A percentile compares a stretch with the other conserved stretches of the same genome.
Conservation (phyloP, 495 filamentous ascomycete genomes). For the Sabuloglossum arenarium region DNA sequence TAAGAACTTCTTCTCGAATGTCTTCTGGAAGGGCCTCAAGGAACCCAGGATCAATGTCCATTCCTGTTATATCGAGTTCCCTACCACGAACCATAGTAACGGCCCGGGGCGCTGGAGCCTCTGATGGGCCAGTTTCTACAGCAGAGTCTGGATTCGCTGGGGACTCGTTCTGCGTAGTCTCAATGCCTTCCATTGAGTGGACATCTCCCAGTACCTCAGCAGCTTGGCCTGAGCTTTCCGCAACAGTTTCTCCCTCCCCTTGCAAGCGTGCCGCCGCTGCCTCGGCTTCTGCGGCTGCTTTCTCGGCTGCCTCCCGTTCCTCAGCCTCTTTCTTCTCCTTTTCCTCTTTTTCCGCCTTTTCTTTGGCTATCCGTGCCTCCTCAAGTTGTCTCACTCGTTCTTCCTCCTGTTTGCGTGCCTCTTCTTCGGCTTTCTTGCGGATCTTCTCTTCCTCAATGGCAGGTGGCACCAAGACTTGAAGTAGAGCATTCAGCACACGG, state of each 20-base stretch:
- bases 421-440: conserved; percentile 25
- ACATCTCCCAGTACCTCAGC: conserved; percentile 26
- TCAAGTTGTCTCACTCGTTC: conserved; percentile 23
- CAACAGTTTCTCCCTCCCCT: conserved; percentile 10
- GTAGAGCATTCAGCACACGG: conserved; percentile 48
- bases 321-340: conserved; percentile 50
- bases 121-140: conserved; percentile 24
- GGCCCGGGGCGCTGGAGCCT: conserved; percentile 34
- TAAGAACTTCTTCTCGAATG: conserved; percentile 84
- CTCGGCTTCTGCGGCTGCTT: conserved; percentile 37
- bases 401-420: conserved; percentile 19
- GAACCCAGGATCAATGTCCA: conserved; percentile 88
- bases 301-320: conserved; percentile 28
- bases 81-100: conserved; percentile 65
- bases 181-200: conserved; percentile 70
- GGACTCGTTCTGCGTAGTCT: conserved; percentile 25
- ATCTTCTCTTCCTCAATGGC: conserved; percentile 59
- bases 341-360: conserved; percentile 30
- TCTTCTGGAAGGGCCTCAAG: conserved; percentile 88
- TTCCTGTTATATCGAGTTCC: conserved; percentile 72
- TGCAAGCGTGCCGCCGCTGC: conserved; percentile 30
- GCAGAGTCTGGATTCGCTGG: conserved; percentile 10
- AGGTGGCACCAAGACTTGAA: conserved; percentile 57
- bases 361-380: conserved; percentile 26
- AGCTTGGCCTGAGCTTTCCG: conserved; percentile 15